Base-by-base conservation (phyloP, 1,284 basidiomycete genomes). In the Chiua sp. region DNA sequence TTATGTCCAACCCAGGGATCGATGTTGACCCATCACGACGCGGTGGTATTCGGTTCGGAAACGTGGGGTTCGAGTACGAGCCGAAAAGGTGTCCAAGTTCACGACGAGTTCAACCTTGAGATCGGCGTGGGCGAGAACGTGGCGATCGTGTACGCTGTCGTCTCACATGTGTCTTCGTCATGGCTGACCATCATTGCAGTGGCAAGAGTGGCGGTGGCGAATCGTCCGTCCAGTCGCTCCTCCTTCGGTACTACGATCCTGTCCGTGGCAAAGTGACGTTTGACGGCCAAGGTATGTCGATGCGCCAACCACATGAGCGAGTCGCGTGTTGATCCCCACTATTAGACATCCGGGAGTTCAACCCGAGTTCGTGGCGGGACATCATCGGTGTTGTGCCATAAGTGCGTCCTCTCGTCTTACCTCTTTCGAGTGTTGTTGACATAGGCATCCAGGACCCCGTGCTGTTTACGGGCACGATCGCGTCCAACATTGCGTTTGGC, bases 211-310 rank as follows among this genome's bases (percentile, higher is more conserved):
- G 94, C 16, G 91, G 93, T 61, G 94, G 94, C 56, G 98, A 98
- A 79, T 95, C 92, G 18, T 96, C 94, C 1, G 84, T 98, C 47
- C 94, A 97, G 70, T 89, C 92, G 12, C 82, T 98, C 11, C 82
- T 99, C 53, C 80, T 97, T 63, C 83, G 96, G 53, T 98, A 94
- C 79, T 99, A 99, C 74, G 96, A 98, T 71, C 96, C 97, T 1
- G 80, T 88, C 30, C 77, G 82, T 39, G 98, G 98, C 1, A 86
- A 82, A 56, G 84, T 98, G 53, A 89, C 89, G 0, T 95, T 92
- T 65, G 92, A 96, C 71, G 94, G 93, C 4, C 85, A 91, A 79
- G 94, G 95, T 91, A 60, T 23, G 64, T 37, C 47, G 22, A 15
- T n/a, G 39, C 7, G 37, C 20, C 16, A 15, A 18, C 7, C 18